Percentiles rank a stretch among this genome's conserved stretches.
phyloP scores from a whole-genome alignment of 2,329 filamentous ascomycete genomes.

The Fusarium sacchari region DNA sequence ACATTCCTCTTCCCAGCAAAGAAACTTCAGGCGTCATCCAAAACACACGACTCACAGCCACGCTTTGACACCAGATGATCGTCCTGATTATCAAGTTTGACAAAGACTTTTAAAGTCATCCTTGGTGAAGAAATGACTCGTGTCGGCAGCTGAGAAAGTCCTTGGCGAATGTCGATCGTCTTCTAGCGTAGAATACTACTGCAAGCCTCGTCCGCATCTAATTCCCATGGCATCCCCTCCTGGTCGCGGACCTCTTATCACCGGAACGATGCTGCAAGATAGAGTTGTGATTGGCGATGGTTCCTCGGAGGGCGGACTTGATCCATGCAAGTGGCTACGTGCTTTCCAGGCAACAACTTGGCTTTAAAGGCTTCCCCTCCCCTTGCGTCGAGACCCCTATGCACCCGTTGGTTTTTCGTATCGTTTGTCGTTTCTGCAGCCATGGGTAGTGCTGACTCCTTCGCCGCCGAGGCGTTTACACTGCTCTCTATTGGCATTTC shows the following conservation, averaged over 20 bases:
- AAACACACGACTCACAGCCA: neutral
- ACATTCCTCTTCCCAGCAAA: neutral
- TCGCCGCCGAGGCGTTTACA: conserved; percentile 47
- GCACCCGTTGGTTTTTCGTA: neutral
- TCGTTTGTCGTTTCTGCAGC: neutral
- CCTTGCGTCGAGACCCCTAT: neutral
- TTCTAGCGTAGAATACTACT: neutral
- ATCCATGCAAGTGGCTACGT: neutral
- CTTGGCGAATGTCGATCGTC: neutral
- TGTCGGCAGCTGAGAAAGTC: neutral
- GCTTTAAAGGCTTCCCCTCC: neutral
- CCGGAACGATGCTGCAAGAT: neutral
- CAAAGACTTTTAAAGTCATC: neutral
- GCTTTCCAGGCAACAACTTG: no score
- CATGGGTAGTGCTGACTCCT: conserved; percentile 16
- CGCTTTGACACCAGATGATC: no score
- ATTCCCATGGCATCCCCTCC: neutral
- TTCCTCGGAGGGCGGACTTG: no score
- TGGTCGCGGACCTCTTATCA: neutral
- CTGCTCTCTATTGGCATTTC: conserved; percentile 60
- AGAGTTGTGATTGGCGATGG: neutral
- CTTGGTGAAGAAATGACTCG: neutral
- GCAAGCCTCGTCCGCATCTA: neutral
- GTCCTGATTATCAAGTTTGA: neutral
- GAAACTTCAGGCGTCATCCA: no score